Percentiles rank a stretch among this genome's conserved stretches.
Evolutionary conservation across 2,329 filamentous ascomycete genomes (phyloP).

Genomic region (Amauroascus niger): DNA sequence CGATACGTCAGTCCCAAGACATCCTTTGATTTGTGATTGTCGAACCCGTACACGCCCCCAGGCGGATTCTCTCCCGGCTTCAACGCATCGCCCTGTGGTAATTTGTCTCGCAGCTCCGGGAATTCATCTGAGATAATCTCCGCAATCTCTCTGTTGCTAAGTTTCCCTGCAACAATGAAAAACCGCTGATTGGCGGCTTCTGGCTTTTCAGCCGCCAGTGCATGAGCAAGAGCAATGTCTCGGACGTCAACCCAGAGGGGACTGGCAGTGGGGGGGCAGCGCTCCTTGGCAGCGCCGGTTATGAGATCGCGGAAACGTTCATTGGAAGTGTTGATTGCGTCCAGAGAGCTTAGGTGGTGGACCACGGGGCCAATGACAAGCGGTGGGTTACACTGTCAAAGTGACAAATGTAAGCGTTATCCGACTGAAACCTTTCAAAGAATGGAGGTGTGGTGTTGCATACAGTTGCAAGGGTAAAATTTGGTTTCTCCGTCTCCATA

Average conservation of each 20-base stretch:
- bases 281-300: constrained; percentile 48
- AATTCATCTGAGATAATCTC: constrained; percentile 36
- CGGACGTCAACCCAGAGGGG: constrained; percentile 50
- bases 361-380: constrained; percentile 55
- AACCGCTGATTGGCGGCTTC: constrained; percentile 40
- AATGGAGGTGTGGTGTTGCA: neutral
- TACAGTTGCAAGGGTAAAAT: constrained; percentile 53
- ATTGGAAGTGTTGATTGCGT: constrained; percentile 64
- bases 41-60: constrained; percentile 25
- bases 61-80: constrained; percentile 23
- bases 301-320: constrained; percentile 54
- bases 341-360: constrained; percentile 53
- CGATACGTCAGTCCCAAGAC: constrained; percentile 35
- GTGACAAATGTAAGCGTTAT: neutral
- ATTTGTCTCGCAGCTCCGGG: constrained; percentile 34
- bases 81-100: constrained; percentile 30
- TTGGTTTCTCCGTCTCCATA: constrained; percentile 45
- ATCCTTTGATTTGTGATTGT: constrained; percentile 35
- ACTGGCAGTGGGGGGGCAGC: constrained; percentile 49
- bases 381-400: constrained; percentile 43
- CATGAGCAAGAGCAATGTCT: constrained; percentile 41
- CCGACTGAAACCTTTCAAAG: neutral
- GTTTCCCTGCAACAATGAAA: constrained; percentile 36
- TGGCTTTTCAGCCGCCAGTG: constrained; percentile 38
- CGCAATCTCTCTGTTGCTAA: constrained; percentile 36